Base-by-base conservation (phyloP, 148 eudicot genomes). In the Fagopyrum homotropicum region DNA sequence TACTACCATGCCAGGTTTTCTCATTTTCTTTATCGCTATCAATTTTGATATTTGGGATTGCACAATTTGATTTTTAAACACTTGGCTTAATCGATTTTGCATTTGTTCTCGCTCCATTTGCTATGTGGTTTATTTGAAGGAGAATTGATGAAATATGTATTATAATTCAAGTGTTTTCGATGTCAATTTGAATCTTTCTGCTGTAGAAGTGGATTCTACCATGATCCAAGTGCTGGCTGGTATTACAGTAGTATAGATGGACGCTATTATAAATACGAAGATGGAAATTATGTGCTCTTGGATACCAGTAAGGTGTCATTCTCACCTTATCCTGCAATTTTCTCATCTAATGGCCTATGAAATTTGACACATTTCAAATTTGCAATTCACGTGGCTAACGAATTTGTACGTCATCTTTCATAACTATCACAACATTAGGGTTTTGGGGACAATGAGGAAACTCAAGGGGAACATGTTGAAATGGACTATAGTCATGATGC, bases 141-240 rank as follows among this genome's bases (percentile, higher is more conserved):
- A 6, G 47, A 64, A 15, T 49, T 55, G 5, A 19, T 4, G 63
- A 55, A 55, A 1, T 16, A 0, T 15, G 22, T 57, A 3, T 7
- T 5, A 26, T 22, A 19, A 4, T 8, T 1, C n/a, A 9, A 61
- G 68, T 40, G 22, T 7, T 22, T 68, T 29, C 5, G 26, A 19
- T 63, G 44, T 29, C 26, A 8, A 66, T 48, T 47, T 43, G 12
- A 29, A 45, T 40, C 5, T 61, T 76, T 63, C 16, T 40, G 47
- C 35, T 90, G 89, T 91, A 96, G 99, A 83, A 89, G 89, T 79
- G 98, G 99, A 29, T 96, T 96, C 84, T 96, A 92, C 83, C 93
- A 96, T 77, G 91, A 92, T 75, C 98, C 98, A 0, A 79, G 68
- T 78, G 99, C 86, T 0, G 98, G 98, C 43, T 96, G 99, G 98